Percentiles rank a stretch among this genome's conserved stretches.
Conservation (phyloP, 495 filamentous ascomycete genomes). For the Trichoderma reesei region DNA sequence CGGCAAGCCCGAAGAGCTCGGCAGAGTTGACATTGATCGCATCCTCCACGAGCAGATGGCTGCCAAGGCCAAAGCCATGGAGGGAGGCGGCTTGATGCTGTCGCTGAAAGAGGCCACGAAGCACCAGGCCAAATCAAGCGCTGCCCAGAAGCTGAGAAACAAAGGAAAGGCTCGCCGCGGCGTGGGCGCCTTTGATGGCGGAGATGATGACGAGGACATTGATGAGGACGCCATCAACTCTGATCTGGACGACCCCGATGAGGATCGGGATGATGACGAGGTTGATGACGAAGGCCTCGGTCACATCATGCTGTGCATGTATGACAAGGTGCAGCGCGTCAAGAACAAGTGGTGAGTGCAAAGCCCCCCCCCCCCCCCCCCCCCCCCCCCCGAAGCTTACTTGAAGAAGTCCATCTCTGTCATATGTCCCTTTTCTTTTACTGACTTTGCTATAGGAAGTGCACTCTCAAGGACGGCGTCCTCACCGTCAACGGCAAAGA, state of each 20-base stretch:
- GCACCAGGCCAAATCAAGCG: slow-evolving; percentile 16
- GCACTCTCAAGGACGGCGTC: slow-evolving; percentile 92
- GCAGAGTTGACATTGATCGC: slow-evolving; percentile 47
- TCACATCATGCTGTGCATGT: slow-evolving; percentile 95
- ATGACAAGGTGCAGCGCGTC: slow-evolving; percentile 97
- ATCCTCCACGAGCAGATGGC: slow-evolving; percentile 58
- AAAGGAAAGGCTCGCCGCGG: slow-evolving; percentile 10
- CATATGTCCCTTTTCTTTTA: background rate
- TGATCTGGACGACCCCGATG: slow-evolving; percentile 90
- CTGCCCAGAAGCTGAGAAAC: slow-evolving; percentile 17
- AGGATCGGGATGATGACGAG: slow-evolving; percentile 65
- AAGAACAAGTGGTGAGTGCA: slow-evolving; percentile 90
- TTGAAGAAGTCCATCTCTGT: background rate
- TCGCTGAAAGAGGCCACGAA: slow-evolving; percentile 44
- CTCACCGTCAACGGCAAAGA: slow-evolving; percentile 84
- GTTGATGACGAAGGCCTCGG: slow-evolving; percentile 67
- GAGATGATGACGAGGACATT: slow-evolving; percentile 51
- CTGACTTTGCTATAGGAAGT: slow-evolving; percentile 52
- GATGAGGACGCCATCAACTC: slow-evolving; percentile 99
- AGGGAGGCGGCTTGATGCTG: slow-evolving; percentile 75
- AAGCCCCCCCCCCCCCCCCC: too few relatives aligned
- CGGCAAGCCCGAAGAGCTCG: slow-evolving; percentile 34
- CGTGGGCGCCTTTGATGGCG: slow-evolving; percentile 48
- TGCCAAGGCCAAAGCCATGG: slow-evolving; percentile 55
- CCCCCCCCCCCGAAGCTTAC: background rate